Base-by-base conservation (phyloP, 2,329 filamentous ascomycete species). In the Trichoderma asperellum region DNA sequence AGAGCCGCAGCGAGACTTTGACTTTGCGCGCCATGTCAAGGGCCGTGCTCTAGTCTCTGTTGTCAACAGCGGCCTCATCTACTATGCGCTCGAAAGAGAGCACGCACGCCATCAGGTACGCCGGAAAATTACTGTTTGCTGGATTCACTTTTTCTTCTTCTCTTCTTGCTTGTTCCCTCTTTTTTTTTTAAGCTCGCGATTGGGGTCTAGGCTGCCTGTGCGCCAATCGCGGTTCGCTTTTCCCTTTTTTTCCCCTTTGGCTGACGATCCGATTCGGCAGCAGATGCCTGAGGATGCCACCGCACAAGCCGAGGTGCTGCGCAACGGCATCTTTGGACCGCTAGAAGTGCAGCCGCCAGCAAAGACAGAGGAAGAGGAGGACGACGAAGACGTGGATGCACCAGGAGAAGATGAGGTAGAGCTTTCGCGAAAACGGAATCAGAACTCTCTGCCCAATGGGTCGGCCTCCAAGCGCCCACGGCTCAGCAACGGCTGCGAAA, bases 1-100 rank as follows among this genome's bases (percentile, higher is more conserved):
- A 75, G 83, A 87, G 79, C 88, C 88, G 74, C 87, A 90, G 77
- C 84, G 85, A 75, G 82, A 89, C 71, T 86, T 91, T 72, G 82
- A 85, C 71, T 91, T 90, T 79, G 88, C 88, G 77, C 86, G 84
- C 75, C 85, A 90, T 80, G 87, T 91, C 79, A 85, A 88, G 79
- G 86, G 84, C 74, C 87, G 89, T 80, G 87, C 88, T 73, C 82
- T 91, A 76, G 87, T 91, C 69, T 85, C 84, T 70, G 82, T 89
- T 72, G 79, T 91, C 73, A 89, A 90, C 79, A 87, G 87, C 79
- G 88, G 88, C 69, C 83, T 91, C 63, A 79, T 88, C 74, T 90
- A 88, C 79, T 82, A 86, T 76, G 85, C 84, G 59, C 82, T 88
- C 67, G 87, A 90, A 77, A 83, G 88, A 73, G 83, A 89, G 71